Evolutionary conservation across 805 yeast species (phyloP).

Genomic region (Wickerhamomyces sydowiorum): DNA sequence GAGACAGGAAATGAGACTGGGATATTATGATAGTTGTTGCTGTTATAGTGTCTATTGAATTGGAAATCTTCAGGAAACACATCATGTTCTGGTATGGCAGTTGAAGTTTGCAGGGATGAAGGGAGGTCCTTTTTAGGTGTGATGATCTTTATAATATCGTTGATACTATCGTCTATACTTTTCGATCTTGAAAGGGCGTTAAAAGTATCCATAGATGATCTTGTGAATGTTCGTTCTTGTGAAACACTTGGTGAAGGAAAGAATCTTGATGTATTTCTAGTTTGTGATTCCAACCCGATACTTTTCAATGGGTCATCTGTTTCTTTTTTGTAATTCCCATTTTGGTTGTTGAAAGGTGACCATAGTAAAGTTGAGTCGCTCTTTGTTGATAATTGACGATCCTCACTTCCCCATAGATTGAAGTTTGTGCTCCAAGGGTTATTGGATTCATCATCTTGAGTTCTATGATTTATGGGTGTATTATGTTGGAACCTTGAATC

Average conservation of each 20-base stretch:
- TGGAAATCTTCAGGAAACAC: conserved; percentile 7
- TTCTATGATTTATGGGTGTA: background rate
- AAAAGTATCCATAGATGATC: background rate
- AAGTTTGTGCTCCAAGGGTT: background rate
- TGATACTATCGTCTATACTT: background rate
- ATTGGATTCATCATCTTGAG: background rate
- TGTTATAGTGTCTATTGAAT: background rate
- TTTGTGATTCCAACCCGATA: conserved; percentile 1
- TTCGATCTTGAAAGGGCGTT: background rate
- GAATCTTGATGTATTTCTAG: conserved; percentile 17
- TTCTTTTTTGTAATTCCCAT: background rate
- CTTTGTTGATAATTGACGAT: conserved; percentile 19
- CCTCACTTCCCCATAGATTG: conserved; percentile 21
- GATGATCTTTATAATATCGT: background rate
- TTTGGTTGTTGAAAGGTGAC: conserved; percentile 17
- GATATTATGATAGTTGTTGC: background rate
- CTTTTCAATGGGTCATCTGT: conserved; percentile 11
- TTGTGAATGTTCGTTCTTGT: conserved; percentile 6
- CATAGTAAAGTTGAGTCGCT: conserved; percentile 21
- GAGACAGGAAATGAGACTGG: conserved; percentile 6
- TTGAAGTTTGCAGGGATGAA: background rate
- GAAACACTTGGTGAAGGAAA: conserved; percentile 19
- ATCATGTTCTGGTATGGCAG: conserved; percentile 8
- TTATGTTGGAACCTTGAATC: background rate
- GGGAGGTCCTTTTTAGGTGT: background rate